Conservation (phyloP, 306 rosid species). For the Sechiopsis laciniata region DNA sequence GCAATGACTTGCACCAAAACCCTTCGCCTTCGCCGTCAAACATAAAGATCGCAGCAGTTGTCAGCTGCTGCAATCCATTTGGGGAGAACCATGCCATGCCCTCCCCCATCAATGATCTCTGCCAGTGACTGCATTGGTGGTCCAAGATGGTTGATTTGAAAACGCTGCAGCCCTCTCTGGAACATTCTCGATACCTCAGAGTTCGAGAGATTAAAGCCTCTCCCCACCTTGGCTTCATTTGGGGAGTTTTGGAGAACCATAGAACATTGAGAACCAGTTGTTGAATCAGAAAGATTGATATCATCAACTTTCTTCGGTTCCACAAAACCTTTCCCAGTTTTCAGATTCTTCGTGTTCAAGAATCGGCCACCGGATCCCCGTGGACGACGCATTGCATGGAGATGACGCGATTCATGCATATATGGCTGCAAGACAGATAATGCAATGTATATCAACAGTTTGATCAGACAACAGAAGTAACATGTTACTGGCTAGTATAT, state of each 20-base stretch:
- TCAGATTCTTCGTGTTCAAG: constrained; percentile 50
- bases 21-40: constrained; percentile 36
- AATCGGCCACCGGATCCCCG: constrained; percentile 94
- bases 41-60: constrained; percentile 59
- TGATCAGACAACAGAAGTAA: background rate
- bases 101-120: constrained; percentile 42
- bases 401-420: constrained; percentile 96
- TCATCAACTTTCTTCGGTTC: constrained; percentile 32
- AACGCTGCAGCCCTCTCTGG: constrained; percentile 44
- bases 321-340: constrained; percentile 25
- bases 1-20: constrained; percentile 11
- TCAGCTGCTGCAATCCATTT: constrained; percentile 75
- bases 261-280: constrained; percentile 58
- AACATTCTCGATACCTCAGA: constrained; percentile 76
- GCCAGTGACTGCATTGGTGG: constrained; percentile 41
- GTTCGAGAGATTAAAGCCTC: constrained; percentile 52
- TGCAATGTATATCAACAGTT: constrained; percentile 17
- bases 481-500: background rate
- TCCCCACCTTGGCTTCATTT: constrained; percentile 49
- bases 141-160: constrained; percentile 45
- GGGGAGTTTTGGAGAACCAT: constrained; percentile 65
- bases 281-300: constrained; percentile 29
- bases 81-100: constrained; percentile 50
- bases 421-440: constrained; percentile 61
- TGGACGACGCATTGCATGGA: constrained; percentile 86